Evolutionary conservation across 345 rosid species (phyloP).

Genomic region (Boechera retrofracta): DNA sequence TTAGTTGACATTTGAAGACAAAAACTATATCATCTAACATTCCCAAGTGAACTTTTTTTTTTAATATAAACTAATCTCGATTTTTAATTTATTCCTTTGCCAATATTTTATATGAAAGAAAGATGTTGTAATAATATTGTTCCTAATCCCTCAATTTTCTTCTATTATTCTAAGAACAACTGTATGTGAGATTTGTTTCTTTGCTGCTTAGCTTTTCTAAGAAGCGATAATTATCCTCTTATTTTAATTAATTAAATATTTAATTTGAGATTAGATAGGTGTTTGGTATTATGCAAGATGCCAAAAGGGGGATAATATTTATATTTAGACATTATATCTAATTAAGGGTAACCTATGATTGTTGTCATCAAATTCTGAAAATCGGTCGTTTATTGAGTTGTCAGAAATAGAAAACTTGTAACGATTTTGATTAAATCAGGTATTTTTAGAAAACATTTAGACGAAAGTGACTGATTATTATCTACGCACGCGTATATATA

Average conservation of each 20-base stretch:
- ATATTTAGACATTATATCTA: conserved; percentile 8
- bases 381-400: conserved; percentile 23
- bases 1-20: conserved; percentile 45
- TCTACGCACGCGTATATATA: background rate
- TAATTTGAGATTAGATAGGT: conserved; percentile 44
- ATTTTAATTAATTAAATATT: conserved; percentile 19
- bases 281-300: conserved; percentile 44
- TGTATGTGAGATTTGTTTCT: conserved; percentile 38
- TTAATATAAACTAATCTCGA: background rate
- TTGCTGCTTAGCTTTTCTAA: conserved; percentile 36
- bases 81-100: background rate
- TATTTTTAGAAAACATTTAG: too few species aligned
- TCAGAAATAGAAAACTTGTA: conserved; percentile 14
- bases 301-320: conserved; percentile 11
- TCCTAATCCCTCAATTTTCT: conserved; percentile 40
- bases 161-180: conserved; percentile 39
- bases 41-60: conserved; percentile 14
- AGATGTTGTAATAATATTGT: conserved; percentile 39
- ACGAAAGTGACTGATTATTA: background rate
- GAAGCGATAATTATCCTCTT: conserved; percentile 37
- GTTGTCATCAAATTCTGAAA: conserved; percentile 23
- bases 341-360: conserved; percentile 23
- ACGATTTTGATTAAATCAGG: too few species aligned
- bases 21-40: conserved; percentile 35
- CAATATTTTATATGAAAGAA: conserved; percentile 25